These are phyloP conservation scores for Diddensiella transvaalensis DNA, from an alignment of 805 yeast species.

Conservation along the genomic window DNA sequence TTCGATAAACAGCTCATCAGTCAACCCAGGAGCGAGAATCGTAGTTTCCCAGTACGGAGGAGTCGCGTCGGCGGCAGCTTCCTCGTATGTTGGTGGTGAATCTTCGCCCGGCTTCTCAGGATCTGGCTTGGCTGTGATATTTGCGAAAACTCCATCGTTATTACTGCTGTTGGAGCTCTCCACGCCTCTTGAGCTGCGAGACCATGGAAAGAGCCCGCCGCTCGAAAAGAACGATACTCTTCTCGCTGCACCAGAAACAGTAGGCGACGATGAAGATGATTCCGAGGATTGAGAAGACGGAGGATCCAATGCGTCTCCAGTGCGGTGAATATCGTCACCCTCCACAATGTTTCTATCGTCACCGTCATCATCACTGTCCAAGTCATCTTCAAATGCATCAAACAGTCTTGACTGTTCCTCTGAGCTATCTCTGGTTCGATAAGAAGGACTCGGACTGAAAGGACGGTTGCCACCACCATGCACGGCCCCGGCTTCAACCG, in stretches of 20 bases:
- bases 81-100: slow-evolving; percentile 83
- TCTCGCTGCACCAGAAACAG: not conserved
- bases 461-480: not conserved
- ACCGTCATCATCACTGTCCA: slow-evolving; percentile 19
- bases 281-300: not conserved
- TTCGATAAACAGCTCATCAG: slow-evolving; percentile 88
- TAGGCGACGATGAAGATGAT: not conserved
- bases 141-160: slow-evolving; percentile 89
- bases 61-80: slow-evolving; percentile 88
- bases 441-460: not conserved
- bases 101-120: slow-evolving; percentile 42
- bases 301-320: not conserved
- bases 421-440: not conserved
- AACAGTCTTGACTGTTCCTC: slow-evolving; percentile 16
- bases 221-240: not conserved
- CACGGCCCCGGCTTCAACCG: not conserved
- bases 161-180: slow-evolving; percentile 4
- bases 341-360: slow-evolving; percentile 11
- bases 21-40: slow-evolving; percentile 67
- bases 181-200: slow-evolving; percentile 1
- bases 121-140: slow-evolving; percentile 87
- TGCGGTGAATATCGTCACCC: not conserved
- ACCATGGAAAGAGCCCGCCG: slow-evolving; percentile 5
- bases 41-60: slow-evolving; percentile 98
- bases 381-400: slow-evolving; percentile 22